phyloP scores from a whole-genome alignment of 2,329 filamentous ascomycete genomes.

The Daldinia sp. region DNA sequence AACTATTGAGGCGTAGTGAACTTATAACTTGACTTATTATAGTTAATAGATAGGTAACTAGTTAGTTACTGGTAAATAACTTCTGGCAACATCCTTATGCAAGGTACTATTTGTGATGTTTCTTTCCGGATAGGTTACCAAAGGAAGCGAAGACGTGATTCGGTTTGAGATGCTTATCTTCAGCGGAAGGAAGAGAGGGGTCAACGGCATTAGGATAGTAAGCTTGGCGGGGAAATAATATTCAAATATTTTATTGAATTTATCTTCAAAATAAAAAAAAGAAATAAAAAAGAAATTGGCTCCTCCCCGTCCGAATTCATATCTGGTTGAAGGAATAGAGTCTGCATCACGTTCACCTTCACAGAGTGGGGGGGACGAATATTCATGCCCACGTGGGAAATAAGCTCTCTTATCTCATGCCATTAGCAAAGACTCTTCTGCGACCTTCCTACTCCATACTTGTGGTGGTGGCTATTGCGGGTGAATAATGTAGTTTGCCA shows the following conservation, averaged over 20 bases:
- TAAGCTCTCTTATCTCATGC: conserved; percentile 14
- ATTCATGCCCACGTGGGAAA: conserved; percentile 28
- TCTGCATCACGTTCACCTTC: background rate
- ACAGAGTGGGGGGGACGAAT: background rate
- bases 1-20: background rate
- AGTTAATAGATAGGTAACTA: background rate
- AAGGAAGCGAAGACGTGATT: background rate
- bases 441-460: conserved; percentile 20
- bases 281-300: background rate
- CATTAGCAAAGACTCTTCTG: conserved; percentile 21
- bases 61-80: background rate
- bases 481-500: conserved; percentile 11
- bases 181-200: background rate
- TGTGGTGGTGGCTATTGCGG: background rate
- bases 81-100: background rate
- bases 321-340: conserved; percentile 3
- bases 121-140: background rate
- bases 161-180: conserved; percentile 1
- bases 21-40: conserved; percentile 1
- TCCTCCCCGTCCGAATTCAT: background rate
- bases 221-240: background rate
- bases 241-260: conserved; percentile 24
- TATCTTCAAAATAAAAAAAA: conserved; percentile 11
- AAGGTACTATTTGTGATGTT: background rate
- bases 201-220: background rate